phyloP scores from a whole-genome alignment of 2,329 filamentous ascomycete species.

The Fusarium hainanense region DNA sequence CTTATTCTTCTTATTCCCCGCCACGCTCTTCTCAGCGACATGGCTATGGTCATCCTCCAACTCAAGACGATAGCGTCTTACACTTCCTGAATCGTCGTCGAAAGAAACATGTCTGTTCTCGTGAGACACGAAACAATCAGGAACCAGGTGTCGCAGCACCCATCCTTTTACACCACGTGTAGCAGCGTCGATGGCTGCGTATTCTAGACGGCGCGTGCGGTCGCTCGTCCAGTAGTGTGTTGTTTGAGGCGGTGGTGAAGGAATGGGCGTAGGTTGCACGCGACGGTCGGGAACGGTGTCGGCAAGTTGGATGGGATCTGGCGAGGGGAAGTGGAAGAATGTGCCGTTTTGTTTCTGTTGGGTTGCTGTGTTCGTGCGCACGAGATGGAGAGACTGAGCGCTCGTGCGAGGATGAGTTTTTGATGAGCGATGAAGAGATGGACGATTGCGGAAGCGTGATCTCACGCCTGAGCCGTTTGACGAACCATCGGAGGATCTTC shows the following conservation, averaged over 20 bases:
- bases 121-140: constrained; percentile 68
- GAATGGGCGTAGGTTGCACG: constrained; percentile 41
- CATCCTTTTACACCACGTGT: constrained; percentile 70
- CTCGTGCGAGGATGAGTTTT: constrained; percentile 51
- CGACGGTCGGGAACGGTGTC: constrained; percentile 32
- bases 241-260: constrained; percentile 65
- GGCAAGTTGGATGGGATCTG: constrained; percentile 52
- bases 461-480: constrained; percentile 37
- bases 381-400: constrained; percentile 51
- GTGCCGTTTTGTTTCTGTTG: constrained; percentile 44
- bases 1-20: constrained; percentile 7
- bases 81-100: constrained; percentile 71
- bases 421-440: constrained; percentile 55
- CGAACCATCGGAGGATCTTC: constrained; percentile 52
- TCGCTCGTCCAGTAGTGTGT: constrained; percentile 76
- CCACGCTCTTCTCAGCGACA: constrained; percentile 39
- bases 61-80: constrained; percentile 70
- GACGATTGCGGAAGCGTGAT: constrained; percentile 54
- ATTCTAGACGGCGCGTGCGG: constrained; percentile 70
- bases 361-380: constrained; percentile 49
- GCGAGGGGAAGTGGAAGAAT: constrained; percentile 64
- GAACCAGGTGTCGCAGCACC: constrained; percentile 66
- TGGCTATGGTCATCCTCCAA: constrained; percentile 59
- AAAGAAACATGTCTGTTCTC: constrained; percentile 63
- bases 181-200: constrained; percentile 73